Percentiles rank a stretch among this genome's conserved stretches.
Conservation (phyloP, 805 yeast species). For the Limtongia smithiae region DNA sequence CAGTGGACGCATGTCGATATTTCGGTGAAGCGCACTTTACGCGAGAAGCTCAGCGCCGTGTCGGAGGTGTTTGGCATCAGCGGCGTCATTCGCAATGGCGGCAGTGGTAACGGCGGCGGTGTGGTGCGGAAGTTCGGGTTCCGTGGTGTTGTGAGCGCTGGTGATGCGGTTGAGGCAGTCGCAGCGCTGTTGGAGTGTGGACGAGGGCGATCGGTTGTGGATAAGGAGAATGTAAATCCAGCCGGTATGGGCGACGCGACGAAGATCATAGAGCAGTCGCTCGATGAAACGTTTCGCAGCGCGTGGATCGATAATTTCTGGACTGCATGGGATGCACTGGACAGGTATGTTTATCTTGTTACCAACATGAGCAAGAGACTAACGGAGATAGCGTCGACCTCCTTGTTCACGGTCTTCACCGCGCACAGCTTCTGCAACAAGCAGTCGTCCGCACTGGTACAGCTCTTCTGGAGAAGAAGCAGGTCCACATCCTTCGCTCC, state of each 20-base stretch:
- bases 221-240: slow-evolving; percentile 34
- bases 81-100: slow-evolving; percentile 78
- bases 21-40: slow-evolving; percentile 67
- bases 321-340: slow-evolving; percentile 65
- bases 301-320: slow-evolving; percentile 72
- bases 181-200: slow-evolving; percentile 71
- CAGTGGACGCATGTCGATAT: slow-evolving; percentile 90
- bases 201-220: slow-evolving; percentile 16
- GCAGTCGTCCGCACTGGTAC: slow-evolving; percentile 83
- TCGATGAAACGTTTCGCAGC: slow-evolving; percentile 31
- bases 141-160: slow-evolving; percentile 82
- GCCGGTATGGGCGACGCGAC: slow-evolving; percentile 3
- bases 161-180: slow-evolving; percentile 86
- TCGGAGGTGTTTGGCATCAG: slow-evolving; percentile 75
- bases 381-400: slow-evolving; percentile 41
- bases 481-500: slow-evolving; percentile 71
- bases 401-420: slow-evolving; percentile 66
- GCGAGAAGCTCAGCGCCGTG: slow-evolving; percentile 63
- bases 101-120: too few species aligned
- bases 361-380: neutral
- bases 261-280: slow-evolving; percentile 2
- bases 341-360: slow-evolving; percentile 28
- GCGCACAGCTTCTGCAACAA: slow-evolving; percentile 80
- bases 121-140: slow-evolving; percentile 83
- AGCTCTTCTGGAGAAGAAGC: slow-evolving; percentile 78